Conservation (phyloP, 2,329 filamentous ascomycete species). For the Fusarium haematococcum region DNA sequence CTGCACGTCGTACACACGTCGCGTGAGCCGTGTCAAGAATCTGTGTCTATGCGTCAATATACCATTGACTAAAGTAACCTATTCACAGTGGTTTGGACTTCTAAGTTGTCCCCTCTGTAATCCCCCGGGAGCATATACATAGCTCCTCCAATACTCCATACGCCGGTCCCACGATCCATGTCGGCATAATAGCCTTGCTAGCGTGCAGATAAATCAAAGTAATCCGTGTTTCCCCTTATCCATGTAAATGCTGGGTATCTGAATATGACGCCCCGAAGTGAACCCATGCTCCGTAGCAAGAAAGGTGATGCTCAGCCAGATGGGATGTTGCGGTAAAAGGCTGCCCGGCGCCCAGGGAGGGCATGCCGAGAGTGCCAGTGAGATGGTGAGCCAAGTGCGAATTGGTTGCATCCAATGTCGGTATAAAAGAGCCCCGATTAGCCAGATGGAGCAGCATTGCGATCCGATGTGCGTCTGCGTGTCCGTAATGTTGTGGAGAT, state of each 20-base stretch:
- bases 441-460: not conserved
- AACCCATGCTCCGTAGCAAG: constrained; percentile 16
- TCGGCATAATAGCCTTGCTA: constrained; percentile 11
- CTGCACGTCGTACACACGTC: not conserved
- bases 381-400: constrained; percentile 8
- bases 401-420: not conserved
- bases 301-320: constrained; percentile 19
- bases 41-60: constrained; percentile 28
- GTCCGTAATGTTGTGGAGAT: constrained; percentile 10
- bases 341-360: not conserved
- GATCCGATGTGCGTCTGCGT: not conserved
- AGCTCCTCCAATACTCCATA: constrained; percentile 35
- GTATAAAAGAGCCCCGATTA: not conserved
- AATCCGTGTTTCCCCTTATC: constrained; percentile 32
- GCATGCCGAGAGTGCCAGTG: not conserved
- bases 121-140: constrained; percentile 2
- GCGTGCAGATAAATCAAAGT: constrained; percentile 32
- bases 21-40: constrained; percentile 1
- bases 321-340: not conserved
- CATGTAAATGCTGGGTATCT: constrained; percentile 47
- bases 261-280: constrained; percentile 28
- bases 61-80: constrained; percentile 8
- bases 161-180: constrained; percentile 30
- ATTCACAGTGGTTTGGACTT: constrained; percentile 10
- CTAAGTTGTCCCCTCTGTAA: constrained; percentile 1